These are phyloP conservation scores for Wallemia hederae DNA, from an alignment of 1,284 basidiomycete species.

Conservation along the genomic window DNA sequence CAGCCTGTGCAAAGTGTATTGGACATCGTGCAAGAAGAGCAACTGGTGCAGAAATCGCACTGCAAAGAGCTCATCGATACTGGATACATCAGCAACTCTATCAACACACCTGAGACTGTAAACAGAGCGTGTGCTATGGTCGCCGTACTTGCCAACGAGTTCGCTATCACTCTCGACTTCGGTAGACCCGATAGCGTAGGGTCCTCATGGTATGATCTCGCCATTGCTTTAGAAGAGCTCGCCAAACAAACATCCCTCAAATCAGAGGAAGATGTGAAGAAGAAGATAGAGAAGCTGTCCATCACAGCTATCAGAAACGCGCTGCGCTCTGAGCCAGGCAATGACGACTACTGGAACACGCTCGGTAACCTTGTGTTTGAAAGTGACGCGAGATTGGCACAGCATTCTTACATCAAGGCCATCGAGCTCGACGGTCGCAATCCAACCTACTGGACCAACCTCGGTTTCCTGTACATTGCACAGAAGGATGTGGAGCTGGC, in stretches of 20 bases:
- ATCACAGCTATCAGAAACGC: constrained; percentile 40
- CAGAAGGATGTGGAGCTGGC: constrained; percentile 56
- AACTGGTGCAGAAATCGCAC: constrained; percentile 2
- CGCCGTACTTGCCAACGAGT: constrained; percentile 39
- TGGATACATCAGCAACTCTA: neutral
- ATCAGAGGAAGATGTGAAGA: constrained; percentile 12
- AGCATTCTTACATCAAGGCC: constrained; percentile 75
- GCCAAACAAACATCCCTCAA: constrained; percentile 9
- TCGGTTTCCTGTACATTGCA: constrained; percentile 68
- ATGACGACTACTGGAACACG: constrained; percentile 51
- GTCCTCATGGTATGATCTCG: constrained; percentile 49
- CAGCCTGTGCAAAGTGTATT: neutral
- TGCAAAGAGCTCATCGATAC: constrained; percentile 1
- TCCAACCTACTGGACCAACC: constrained; percentile 51
- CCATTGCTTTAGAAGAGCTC: constrained; percentile 32
- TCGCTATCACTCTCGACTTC: constrained; percentile 36
- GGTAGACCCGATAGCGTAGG: constrained; percentile 28
- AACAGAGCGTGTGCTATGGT: constrained; percentile 13
- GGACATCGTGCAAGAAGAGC: neutral
- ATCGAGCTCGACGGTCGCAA: constrained; percentile 52
- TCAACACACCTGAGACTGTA: neutral
- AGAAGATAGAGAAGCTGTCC: constrained; percentile 24
- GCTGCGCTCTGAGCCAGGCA: constrained; percentile 39
- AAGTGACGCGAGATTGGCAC: constrained; percentile 37
- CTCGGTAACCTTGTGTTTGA: constrained; percentile 45